Conservation (phyloP, 1,139 yeast species). For the Candida sp. region DNA sequence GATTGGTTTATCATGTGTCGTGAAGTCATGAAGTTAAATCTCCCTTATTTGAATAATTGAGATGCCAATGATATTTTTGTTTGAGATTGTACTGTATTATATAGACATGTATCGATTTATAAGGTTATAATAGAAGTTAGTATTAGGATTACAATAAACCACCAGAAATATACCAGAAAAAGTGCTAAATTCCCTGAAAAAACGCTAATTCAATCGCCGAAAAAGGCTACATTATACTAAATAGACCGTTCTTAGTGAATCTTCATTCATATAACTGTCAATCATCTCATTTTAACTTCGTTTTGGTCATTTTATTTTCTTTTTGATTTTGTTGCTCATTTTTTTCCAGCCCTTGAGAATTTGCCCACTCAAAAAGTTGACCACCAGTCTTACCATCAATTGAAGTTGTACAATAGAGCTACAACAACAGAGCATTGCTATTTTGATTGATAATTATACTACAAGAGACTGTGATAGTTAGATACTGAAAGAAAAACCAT, state of each 20-base stretch:
- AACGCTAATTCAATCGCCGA: too few relatives aligned
- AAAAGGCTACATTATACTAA: too few relatives aligned
- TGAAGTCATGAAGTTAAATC: slow-evolving; percentile 74
- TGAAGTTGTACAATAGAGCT: background rate
- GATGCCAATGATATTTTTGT: background rate
- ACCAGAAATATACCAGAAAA: too few relatives aligned
- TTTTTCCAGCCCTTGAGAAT: background rate
- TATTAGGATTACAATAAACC: background rate
- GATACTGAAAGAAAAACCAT: background rate
- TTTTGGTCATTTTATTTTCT: too few relatives aligned
- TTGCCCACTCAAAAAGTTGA: background rate
- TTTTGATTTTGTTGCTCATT: background rate
- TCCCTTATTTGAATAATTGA: slow-evolving; percentile 42
- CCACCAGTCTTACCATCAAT: background rate
- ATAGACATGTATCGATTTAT: background rate
- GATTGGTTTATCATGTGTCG: slow-evolving; percentile 93
- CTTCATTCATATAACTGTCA: too few relatives aligned
- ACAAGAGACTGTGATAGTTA: background rate
- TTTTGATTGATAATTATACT: background rate
- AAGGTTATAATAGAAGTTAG: background rate
- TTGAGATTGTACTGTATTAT: background rate
- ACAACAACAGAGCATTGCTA: background rate
- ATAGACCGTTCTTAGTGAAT: too few relatives aligned
- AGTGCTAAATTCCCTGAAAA: too few relatives aligned
- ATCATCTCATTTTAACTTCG: too few relatives aligned